Base-by-base conservation (phyloP, 1,284 basidiomycete species). In the Heliocybe sulcata region DNA sequence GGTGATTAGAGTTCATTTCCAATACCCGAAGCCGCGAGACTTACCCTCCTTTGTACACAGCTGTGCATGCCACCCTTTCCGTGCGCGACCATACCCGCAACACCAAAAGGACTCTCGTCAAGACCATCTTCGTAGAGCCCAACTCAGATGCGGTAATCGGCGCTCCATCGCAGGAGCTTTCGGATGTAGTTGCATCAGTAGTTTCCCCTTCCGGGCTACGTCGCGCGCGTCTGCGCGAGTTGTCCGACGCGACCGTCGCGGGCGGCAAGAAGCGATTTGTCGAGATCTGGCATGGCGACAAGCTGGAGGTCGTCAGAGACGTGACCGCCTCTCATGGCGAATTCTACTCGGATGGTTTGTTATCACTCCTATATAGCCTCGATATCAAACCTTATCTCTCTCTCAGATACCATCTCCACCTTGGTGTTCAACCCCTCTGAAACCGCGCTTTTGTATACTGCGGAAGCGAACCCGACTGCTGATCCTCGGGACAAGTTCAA, bases 341-440 rank as follows among this genome's bases (percentile, higher is more conserved):
- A 1, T 87, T 87, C 61, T 82, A 83, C 57, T 69, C 75, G 2
- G 86, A 87, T 59, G 82, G 86, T 85, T 42, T 45, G 63, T 54
- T 6, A 35, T 50, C 23, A 33, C 6, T 27, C 23, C 27, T 33
- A 50, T 48, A 26, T 52, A 48, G 4, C 31, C 35, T 50, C 23
- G 29, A 45, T 31, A 12, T 12, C 45, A 25, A 51, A n/a, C 16
- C 45, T 45, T 14, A 12, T 23, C 31, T 35, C 20, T n/a, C 38
- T 11, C 45, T 38, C 58, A 84, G 84, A 81, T 57, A 72, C 67
- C 53, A 60, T 82, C 19, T 67, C 67, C 10, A 76, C 75, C 0
- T 65, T 82, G 23, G 73, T 76, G 0, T 86, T 85, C 61, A 74
- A 76, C 8, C 73, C 75, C 1, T 73, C 75, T 0, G 81, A 85